Conservation (phyloP, 2,329 filamentous ascomycete genomes). For the Emergomyces pasteurianus region DNA sequence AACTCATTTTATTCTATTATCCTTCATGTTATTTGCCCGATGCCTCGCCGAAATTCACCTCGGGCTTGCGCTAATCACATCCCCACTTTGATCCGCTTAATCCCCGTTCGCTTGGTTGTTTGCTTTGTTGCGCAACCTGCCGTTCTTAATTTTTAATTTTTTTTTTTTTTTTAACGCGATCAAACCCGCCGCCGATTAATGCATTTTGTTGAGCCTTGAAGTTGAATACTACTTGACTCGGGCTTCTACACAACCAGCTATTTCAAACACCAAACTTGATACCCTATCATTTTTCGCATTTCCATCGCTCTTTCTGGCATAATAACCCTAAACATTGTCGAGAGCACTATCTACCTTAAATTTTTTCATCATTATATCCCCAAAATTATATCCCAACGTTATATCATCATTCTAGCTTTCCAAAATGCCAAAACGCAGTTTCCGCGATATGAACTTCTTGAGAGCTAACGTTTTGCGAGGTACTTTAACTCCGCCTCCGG, state of each 20-base stretch:
- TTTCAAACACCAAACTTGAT: background rate
- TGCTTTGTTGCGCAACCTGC: background rate
- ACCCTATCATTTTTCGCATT: background rate
- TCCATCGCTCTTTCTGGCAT: background rate
- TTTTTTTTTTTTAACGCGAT: background rate
- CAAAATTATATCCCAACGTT: background rate
- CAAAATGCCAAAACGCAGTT: background rate
- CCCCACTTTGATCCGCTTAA: background rate
- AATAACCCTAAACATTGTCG: background rate
- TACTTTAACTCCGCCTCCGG: background rate
- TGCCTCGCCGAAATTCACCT: slow-evolving; percentile 1
- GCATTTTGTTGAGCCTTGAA: background rate
- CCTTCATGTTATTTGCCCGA: slow-evolving; percentile 4
- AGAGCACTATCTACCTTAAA: background rate
- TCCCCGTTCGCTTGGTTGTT: background rate
- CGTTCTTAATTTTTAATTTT: too few species aligned
- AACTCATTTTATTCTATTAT: slow-evolving; percentile 17
- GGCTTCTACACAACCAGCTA: background rate
- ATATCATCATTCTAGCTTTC: background rate
- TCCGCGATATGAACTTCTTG: background rate
- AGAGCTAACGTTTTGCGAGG: slow-evolving; percentile 1
- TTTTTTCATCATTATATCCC: background rate
- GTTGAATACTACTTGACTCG: background rate
- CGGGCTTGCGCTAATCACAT: slow-evolving; percentile 7
- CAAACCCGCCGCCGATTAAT: background rate